Evolutionary conservation across 768 basidiomycete species (phyloP).

Genomic region (Mycena floridula): DNA sequence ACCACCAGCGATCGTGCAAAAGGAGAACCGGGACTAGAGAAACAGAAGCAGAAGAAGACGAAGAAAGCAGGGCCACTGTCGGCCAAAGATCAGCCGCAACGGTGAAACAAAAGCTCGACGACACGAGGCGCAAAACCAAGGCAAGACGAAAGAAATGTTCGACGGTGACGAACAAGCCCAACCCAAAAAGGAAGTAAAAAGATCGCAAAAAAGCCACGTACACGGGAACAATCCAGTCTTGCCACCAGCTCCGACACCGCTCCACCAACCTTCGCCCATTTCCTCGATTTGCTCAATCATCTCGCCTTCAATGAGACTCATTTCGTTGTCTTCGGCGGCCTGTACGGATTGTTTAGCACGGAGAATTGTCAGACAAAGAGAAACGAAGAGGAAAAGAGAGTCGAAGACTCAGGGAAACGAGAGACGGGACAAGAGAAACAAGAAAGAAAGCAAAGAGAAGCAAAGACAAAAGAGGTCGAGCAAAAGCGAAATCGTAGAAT

Average conservation of each 20-base stretch:
- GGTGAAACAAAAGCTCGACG: too few species aligned
- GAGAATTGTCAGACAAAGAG: too few species aligned
- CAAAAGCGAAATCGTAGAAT: neutral
- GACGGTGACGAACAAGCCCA: too few species aligned
- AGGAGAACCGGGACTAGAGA: too few species aligned
- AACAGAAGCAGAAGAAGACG: too few species aligned
- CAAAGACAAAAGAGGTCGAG: neutral
- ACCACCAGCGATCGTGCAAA: too few species aligned
- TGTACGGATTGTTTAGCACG: too few species aligned
- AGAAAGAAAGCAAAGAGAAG: neutral
- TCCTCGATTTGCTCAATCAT: constrained; percentile 78
- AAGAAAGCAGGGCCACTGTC: neutral
- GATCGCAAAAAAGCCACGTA: constrained; percentile 55
- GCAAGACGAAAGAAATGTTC: too few species aligned
- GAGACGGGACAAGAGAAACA: neutral
- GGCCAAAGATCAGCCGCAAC: neutral
- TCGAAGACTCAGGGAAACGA: too few species aligned
- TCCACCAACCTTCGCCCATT: constrained; percentile 92
- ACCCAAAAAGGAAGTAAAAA: too few species aligned
- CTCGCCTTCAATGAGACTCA: constrained; percentile 75
- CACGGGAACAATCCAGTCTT: constrained; percentile 84
- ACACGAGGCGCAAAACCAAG: too few species aligned
- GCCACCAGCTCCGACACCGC: constrained; percentile 63
- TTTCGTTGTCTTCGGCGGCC: constrained; percentile 85
- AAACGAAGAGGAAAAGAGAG: too few species aligned